Percentiles rank a stretch among this genome's conserved stretches.
phyloP scores from a whole-genome alignment of 73 alveolate genomes.

The Uronychia setigera region DNA sequence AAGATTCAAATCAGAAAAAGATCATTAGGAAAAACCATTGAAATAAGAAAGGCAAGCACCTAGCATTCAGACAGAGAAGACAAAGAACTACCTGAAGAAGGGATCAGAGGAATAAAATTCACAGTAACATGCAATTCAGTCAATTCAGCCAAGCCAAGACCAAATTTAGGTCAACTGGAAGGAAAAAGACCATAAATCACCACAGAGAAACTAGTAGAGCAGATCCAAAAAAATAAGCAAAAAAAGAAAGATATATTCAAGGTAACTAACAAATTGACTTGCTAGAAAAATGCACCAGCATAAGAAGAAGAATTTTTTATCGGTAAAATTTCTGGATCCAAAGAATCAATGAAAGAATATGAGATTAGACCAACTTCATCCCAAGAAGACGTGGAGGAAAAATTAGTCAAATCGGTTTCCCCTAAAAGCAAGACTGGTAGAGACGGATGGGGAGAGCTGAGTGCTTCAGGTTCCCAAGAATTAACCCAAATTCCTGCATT shows the following conservation, averaged over 20 bases:
- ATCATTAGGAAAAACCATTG: too few relatives aligned
- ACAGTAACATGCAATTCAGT: not conserved
- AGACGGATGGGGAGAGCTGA: too few relatives aligned
- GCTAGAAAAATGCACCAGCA: not conserved
- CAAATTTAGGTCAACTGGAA: not conserved
- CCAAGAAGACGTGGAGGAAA: too few relatives aligned
- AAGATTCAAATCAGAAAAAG: too few relatives aligned
- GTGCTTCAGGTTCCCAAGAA: too few relatives aligned
- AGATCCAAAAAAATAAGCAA: not conserved
- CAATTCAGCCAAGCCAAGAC: not conserved
- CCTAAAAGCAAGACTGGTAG: too few relatives aligned
- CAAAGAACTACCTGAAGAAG: not conserved
- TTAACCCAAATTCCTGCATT: too few relatives aligned
- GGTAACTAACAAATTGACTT: not conserved
- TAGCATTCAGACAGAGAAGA: not conserved
- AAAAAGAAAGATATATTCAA: not conserved
- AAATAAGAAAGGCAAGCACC: too few relatives aligned
- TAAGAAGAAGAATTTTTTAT: not conserved
- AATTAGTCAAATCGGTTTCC: too few relatives aligned
- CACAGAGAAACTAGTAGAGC: not conserved
- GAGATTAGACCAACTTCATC: too few relatives aligned
- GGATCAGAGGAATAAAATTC: not conserved
- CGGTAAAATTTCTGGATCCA: not conserved
- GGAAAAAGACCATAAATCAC: not conserved
- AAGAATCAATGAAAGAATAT: too few relatives aligned